phyloP scores from a whole-genome alignment of 1,284 basidiomycete genomes.

The Polyporus tsugae region DNA sequence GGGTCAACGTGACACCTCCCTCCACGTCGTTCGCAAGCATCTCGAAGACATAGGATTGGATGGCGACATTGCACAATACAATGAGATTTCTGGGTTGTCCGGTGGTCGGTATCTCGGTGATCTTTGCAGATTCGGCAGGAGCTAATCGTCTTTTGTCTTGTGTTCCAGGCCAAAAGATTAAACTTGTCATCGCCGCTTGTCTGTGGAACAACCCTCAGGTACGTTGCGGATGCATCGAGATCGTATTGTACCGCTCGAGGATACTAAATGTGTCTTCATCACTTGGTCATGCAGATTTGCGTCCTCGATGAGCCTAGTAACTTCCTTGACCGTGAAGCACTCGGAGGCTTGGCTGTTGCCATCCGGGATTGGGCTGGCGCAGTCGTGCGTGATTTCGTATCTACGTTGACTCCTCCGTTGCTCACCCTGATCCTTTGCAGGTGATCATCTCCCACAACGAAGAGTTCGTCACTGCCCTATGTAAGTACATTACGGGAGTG shows the following conservation, averaged over 20 bases:
- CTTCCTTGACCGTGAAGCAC: conserved; percentile 91
- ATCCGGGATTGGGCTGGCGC: conserved; percentile 98
- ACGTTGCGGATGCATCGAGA: conserved; percentile 27
- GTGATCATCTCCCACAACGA: conserved; percentile 97
- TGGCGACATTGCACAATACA: conserved; percentile 97
- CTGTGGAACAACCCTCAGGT: conserved; percentile 96
- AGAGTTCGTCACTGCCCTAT: conserved; percentile 90
- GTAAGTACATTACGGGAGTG: conserved; percentile 54
- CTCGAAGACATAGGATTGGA: conserved; percentile 96
- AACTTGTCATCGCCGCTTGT: conserved; percentile 94
- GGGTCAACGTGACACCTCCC: conserved; percentile 85
- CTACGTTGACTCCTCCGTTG: conserved; percentile 30
- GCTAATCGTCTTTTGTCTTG: neutral
- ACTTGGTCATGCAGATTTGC: conserved; percentile 57
- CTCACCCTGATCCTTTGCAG: conserved; percentile 46
- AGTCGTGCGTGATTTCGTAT: conserved; percentile 63
- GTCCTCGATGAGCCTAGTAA: conserved; percentile 96
- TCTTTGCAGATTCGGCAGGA: neutral
- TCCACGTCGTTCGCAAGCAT: conserved; percentile 85
- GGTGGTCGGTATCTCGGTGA: conserved; percentile 61
- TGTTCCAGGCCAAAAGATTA: conserved; percentile 88
- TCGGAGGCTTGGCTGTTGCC: conserved; percentile 94
- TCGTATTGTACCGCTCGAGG: conserved; percentile 9
- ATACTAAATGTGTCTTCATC: neutral
- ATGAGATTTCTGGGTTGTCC: conserved; percentile 91